Evolutionary conservation across 495 filamentous ascomycete genomes (phyloP).

Genomic region (Neurospora sp.): DNA sequence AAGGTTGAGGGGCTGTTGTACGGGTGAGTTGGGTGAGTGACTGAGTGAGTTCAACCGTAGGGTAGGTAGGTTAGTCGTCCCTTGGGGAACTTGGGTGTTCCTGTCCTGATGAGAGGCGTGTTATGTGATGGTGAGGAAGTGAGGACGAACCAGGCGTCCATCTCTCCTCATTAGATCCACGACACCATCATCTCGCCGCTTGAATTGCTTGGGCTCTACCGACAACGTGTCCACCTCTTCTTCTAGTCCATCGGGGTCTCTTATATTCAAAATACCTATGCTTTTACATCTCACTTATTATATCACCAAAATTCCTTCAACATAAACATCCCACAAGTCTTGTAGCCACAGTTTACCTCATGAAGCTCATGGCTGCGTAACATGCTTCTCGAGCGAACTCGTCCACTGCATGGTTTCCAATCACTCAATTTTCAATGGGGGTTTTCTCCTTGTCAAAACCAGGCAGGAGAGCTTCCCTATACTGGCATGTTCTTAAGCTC

Average conservation of each 20-base stretch:
- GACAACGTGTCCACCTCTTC: background rate
- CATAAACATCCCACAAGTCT: background rate
- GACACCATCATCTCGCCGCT: background rate
- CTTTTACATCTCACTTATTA: background rate
- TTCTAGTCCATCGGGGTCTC: background rate
- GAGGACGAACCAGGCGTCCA: background rate
- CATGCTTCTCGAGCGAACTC: background rate
- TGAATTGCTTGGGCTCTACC: background rate
- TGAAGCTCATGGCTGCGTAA: background rate
- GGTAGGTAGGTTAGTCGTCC: background rate
- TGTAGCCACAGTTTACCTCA: background rate
- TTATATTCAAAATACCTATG: background rate
- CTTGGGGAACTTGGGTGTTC: background rate
- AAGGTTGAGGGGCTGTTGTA: conserved; percentile 71
- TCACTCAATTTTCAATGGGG: too few species aligned
- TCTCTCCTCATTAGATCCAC: background rate
- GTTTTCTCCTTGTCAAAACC: too few species aligned
- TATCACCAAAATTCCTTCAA: background rate
- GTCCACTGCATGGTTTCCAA: background rate
- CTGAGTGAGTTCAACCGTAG: background rate
- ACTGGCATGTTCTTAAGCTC: background rate
- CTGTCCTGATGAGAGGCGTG: background rate
- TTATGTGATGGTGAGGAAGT: background rate
- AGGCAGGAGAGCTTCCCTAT: background rate
- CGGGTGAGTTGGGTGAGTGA: conserved; percentile 10